A percentile compares a stretch with the other conserved stretches of the same genome.
phyloP scores from a whole-genome alignment of 1,284 basidiomycete species.

The Irpex rosettiformis region DNA sequence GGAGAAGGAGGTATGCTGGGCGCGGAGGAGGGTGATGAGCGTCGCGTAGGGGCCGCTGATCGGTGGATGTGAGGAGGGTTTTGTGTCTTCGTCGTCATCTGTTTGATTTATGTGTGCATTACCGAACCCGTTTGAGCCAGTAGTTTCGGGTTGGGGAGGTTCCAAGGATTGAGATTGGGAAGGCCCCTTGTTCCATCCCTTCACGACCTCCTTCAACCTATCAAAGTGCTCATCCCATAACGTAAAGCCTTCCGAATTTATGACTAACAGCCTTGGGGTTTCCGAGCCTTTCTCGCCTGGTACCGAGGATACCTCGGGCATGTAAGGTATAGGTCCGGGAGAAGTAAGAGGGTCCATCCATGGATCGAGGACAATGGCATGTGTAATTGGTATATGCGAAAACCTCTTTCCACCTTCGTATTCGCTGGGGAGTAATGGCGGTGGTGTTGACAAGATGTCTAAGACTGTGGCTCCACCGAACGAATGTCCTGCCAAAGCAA shows the following conservation, averaged over 20 bases:
- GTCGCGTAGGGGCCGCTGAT: background rate
- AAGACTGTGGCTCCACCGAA: constrained; percentile 74
- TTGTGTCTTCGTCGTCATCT: too few relatives aligned
- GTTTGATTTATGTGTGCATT: too few relatives aligned
- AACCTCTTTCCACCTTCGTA: constrained; percentile 27
- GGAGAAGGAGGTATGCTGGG: constrained; percentile 54
- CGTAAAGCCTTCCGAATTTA: constrained; percentile 74
- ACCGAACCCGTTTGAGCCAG: too few relatives aligned
- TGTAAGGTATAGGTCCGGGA: constrained; percentile 39
- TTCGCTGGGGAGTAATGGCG: constrained; percentile 28
- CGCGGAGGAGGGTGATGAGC: constrained; percentile 32
- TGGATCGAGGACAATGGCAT: constrained; percentile 66
- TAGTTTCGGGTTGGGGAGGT: too few relatives aligned
- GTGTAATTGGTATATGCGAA: constrained; percentile 45
- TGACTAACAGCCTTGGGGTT: constrained; percentile 48
- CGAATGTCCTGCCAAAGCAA: constrained; percentile 67
- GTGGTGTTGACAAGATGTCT: constrained; percentile 48
- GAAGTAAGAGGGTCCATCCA: constrained; percentile 73
- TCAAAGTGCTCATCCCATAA: constrained; percentile 70
- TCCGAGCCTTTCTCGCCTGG: constrained; percentile 1
- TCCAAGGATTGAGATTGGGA: background rate
- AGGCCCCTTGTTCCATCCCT: constrained; percentile 44
- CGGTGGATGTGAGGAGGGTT: too few relatives aligned
- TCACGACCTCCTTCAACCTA: constrained; percentile 48
- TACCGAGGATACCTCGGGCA: constrained; percentile 15